Evolutionary conservation across 345 rosid genomes (phyloP).

Genomic region (Lepidium didymum): DNA sequence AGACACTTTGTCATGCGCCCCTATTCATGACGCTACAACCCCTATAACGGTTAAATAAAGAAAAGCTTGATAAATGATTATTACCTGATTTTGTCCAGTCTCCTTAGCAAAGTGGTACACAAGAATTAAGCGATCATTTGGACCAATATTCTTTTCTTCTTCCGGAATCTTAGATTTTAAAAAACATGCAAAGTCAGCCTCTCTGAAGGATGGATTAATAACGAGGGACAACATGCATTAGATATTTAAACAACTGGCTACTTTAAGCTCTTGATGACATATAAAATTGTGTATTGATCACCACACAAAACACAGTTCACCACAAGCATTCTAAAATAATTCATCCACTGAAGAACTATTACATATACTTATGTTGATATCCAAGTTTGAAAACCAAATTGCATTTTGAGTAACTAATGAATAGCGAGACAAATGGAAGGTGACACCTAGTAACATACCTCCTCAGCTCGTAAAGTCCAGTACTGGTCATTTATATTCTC

Average conservation of each 20-base stretch:
- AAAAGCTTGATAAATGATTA: constrained; percentile 6
- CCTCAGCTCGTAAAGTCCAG: constrained; percentile 98
- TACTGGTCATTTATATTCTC: constrained; percentile 93
- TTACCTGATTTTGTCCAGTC: constrained; percentile 71
- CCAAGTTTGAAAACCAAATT: background rate
- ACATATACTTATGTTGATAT: background rate
- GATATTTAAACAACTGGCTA: constrained; percentile 5
- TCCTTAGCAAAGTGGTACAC: constrained; percentile 91
- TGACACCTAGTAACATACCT: constrained; percentile 39
- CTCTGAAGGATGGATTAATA: background rate
- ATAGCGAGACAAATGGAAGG: background rate
- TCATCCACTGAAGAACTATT: background rate
- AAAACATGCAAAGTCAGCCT: background rate
- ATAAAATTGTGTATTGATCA: background rate
- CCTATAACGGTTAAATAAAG: background rate
- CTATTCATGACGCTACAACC: background rate
- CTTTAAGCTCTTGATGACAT: background rate
- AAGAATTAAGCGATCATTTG: constrained; percentile 81
- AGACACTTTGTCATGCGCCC: background rate
- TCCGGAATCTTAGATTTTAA: constrained; percentile 60
- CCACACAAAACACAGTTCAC: background rate
- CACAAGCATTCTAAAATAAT: background rate
- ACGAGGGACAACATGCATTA: background rate
- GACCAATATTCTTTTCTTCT: constrained; percentile 93
- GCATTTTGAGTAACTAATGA: background rate